Conservation (phyloP, 345 rosid genomes). For the Sisymbrium irio region DNA sequence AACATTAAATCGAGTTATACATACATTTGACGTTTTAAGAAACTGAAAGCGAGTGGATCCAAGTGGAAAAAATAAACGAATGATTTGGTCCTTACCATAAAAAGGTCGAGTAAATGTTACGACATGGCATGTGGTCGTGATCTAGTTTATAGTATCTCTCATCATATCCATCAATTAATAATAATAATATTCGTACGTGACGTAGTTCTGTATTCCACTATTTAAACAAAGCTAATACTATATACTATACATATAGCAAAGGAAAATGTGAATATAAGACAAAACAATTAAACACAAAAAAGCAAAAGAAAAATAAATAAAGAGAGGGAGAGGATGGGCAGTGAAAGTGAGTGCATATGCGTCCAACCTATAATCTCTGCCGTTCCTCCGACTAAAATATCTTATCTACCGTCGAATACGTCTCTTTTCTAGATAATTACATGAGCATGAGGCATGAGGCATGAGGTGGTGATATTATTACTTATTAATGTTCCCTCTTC, state of each 20-base stretch:
- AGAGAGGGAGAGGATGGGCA: conserved; percentile 23
- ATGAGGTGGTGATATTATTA: background rate
- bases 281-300: conserved; percentile 1
- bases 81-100: background rate
- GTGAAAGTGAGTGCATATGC: conserved; percentile 32
- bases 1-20: background rate
- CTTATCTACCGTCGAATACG: conserved; percentile 19
- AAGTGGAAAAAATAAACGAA: conserved; percentile 8
- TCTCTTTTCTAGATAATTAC: background rate
- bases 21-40: background rate
- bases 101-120: conserved; percentile 21
- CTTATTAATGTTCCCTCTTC: background rate
- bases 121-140: conserved; percentile 35
- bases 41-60: conserved; percentile 3
- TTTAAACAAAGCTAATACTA: background rate
- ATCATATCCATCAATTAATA: conserved; percentile 9
- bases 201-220: conserved; percentile 30
- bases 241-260: background rate
- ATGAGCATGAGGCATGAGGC: too few relatives aligned
- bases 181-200: conserved; percentile 8
- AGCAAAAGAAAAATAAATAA: conserved; percentile 3
- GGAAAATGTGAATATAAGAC: background rate
- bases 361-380: background rate
- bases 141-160: conserved; percentile 26
- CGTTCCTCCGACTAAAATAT: conserved; percentile 27